Evolutionary conservation across 2,329 filamentous ascomycete genomes (phyloP), one percentile per base, ranked within the genome.

Genomic region (Cucurbitaria berberidis): DNA sequence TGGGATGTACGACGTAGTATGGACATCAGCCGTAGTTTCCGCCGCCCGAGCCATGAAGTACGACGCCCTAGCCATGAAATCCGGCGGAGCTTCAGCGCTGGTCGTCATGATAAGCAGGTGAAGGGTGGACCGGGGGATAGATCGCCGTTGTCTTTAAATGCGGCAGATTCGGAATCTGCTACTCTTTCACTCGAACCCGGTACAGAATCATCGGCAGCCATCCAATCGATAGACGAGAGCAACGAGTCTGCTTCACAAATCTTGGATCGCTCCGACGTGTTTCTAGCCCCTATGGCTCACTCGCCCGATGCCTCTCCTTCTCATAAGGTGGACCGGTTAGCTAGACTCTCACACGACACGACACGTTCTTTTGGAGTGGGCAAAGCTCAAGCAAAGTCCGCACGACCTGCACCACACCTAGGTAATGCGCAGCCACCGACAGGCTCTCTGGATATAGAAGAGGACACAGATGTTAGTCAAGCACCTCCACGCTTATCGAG

Each of bases 181-280:
- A 83, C 87, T 5, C 88, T 89, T 63, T 91, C 88, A 34, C 65
- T 88, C 55, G 90, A 90, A 46, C 89, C 89, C 22, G 88, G 86
- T 0, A 91, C 87, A 5, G 85, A 89, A 50, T 93, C 89, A 1
- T 90, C 86, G 2, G 78, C 88, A 27, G 81, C 88, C 1, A 81
- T 86, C 3, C 90, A 77, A 51, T 77, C 75, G 1, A 69, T 77
- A 27, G 89, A 93, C 36, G 90, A 93, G 52, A 85, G 81, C n/a
- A 81, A 82, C 50, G 87, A 89, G 42, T 96, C 93, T 3, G 93
- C 90, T 2, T 98, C 93, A 70, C 92, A 96, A 74, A 97, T 98
- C 32, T 78, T 99, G 8, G 84, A 86, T 47, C 86, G 90, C 29
- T 97, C 92, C 63, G 91, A 95, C 63, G 89, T 97, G 8, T 98